Percentiles rank a stretch among this genome's conserved stretches.
Evolutionary conservation across 495 filamentous ascomycete species (phyloP).

Genomic region (Recurvomyces mirabilis): DNA sequence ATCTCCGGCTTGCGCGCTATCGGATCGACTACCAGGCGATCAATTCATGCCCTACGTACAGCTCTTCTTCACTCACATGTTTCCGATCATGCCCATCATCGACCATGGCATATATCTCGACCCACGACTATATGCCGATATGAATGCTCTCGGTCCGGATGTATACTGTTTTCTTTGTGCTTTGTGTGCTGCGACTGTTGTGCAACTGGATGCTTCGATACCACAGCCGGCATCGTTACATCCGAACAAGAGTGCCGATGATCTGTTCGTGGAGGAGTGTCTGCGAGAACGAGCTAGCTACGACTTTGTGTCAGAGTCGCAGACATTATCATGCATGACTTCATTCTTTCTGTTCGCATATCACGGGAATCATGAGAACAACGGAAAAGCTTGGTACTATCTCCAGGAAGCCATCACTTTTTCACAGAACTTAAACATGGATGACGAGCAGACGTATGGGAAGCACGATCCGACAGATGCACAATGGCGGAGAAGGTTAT

Average conservation of each 20-base stretch:
- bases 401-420: constrained; percentile 23
- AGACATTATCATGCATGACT: constrained; percentile 18
- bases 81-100: constrained; percentile 24
- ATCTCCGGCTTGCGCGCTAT: not conserved
- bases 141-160: constrained; percentile 6
- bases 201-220: constrained; percentile 18
- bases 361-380: constrained; percentile 23
- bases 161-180: constrained; percentile 21
- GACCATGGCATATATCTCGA: constrained; percentile 23
- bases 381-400: constrained; percentile 23
- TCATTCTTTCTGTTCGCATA: constrained; percentile 26
- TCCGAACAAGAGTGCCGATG: constrained; percentile 8
- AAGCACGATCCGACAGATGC: constrained; percentile 18
- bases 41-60: constrained; percentile 21
- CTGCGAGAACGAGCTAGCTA: constrained; percentile 18
- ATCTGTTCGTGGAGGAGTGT: constrained; percentile 22
- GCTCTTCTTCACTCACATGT: constrained; percentile 25
- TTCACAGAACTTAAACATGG: constrained; percentile 19
- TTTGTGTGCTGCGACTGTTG: constrained; percentile 20
- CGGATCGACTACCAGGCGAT: constrained; percentile 11
- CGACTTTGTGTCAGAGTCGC: constrained; percentile 20
- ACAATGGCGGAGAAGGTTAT: constrained; percentile 22
- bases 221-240: constrained; percentile 10
- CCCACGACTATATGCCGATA: constrained; percentile 10
- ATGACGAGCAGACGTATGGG: constrained; percentile 17